Percentiles rank a stretch among this genome's conserved stretches.
These are phyloP conservation scores for Veloboletus limbatus DNA, from an alignment of 1,284 basidiomycete species.

Conservation along the genomic window DNA sequence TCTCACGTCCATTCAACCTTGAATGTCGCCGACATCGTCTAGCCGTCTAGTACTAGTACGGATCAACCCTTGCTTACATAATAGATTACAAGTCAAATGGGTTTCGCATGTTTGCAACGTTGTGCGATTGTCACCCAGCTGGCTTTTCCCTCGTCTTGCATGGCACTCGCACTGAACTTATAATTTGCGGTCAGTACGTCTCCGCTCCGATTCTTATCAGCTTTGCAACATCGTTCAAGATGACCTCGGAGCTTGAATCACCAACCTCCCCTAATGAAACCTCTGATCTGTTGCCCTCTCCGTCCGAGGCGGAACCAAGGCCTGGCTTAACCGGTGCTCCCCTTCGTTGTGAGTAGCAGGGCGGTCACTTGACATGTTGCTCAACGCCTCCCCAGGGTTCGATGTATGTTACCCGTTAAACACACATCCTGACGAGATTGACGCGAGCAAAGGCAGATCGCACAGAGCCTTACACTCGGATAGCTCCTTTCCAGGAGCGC, in stretches of 20 bases:
- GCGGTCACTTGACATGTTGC: neutral
- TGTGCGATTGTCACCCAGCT: too few species aligned
- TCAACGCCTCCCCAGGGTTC: conserved; percentile 38
- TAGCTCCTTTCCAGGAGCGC: conserved; percentile 76
- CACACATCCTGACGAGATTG: conserved; percentile 9
- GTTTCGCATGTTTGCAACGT: too few species aligned
- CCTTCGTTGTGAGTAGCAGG: conserved; percentile 38
- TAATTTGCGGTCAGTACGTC: conserved; percentile 3
- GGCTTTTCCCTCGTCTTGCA: conserved; percentile 1
- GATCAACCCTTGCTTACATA: too few species aligned
- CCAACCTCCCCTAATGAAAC: conserved; percentile 36
- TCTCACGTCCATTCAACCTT: too few species aligned
- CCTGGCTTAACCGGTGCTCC: conserved; percentile 40
- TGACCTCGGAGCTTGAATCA: conserved; percentile 21
- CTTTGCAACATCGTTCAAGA: conserved; percentile 4
- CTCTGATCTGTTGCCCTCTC: conserved; percentile 30
- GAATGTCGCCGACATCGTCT: too few species aligned
- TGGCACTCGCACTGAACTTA: neutral
- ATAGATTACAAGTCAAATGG: too few species aligned
- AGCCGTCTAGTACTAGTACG: too few species aligned
- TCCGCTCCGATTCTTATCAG: neutral
- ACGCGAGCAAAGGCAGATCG: conserved; percentile 61
- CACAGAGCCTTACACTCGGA: conserved; percentile 76
- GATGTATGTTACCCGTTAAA: conserved; percentile 39
- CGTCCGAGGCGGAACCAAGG: conserved; percentile 32